Conservation (phyloP, 306 rosid genomes). For the Datisca glomerata region DNA sequence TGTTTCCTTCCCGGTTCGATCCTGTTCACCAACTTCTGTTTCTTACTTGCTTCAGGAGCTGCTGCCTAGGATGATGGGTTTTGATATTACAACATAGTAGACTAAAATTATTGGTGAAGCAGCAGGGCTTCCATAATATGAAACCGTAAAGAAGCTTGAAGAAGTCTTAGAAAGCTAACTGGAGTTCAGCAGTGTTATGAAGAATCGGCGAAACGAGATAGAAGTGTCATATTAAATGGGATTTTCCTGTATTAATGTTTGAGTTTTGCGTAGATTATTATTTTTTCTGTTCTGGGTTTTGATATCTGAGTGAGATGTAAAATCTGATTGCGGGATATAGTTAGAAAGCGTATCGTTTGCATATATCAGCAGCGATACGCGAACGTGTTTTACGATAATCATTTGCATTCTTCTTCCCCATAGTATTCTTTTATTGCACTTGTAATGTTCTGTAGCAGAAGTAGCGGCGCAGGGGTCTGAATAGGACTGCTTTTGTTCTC, state of each 20-base stretch:
- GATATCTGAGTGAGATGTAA: slow-evolving; percentile 88
- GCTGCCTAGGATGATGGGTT: slow-evolving; percentile 54
- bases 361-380: slow-evolving; percentile 55
- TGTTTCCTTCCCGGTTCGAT: too few species aligned
- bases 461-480: not conserved
- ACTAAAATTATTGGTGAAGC: too few species aligned
- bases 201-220: slow-evolving; percentile 65
- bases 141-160: too few species aligned
- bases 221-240: slow-evolving; percentile 45
- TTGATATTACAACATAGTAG: slow-evolving; percentile 51
- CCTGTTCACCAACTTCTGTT: slow-evolving; percentile 13
- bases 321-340: slow-evolving; percentile 93
- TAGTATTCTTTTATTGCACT: too few species aligned
- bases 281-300: slow-evolving; percentile 37
- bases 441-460: not conserved
- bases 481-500: not conserved
- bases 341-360: slow-evolving; percentile 72
- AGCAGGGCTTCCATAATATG: too few species aligned
- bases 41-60: slow-evolving; percentile 46
- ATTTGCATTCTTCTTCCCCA: not conserved
- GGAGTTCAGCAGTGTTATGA: too few species aligned
- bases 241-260: slow-evolving; percentile 44
- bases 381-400: not conserved
- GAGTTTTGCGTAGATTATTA: too few species aligned
- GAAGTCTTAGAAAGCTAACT: too few species aligned